These are phyloP conservation scores for Oryza nivara DNA, from an alignment of 176 grass and related monocot species.

Conservation along the genomic window DNA sequence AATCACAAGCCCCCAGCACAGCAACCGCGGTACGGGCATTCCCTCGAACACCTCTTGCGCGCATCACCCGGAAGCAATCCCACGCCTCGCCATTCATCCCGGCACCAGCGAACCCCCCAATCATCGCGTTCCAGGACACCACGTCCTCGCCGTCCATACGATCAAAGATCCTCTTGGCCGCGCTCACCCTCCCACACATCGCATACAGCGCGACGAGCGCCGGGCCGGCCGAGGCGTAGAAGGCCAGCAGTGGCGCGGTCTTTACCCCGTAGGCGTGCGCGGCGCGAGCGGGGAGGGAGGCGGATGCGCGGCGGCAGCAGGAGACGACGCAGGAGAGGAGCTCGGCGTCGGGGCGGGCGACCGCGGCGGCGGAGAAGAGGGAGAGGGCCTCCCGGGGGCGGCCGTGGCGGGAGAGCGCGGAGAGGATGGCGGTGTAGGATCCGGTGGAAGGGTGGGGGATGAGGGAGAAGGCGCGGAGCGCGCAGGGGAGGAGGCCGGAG, in stretches of 20 bases:
- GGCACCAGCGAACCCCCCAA: constrained; percentile 39
- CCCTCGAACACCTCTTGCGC: constrained; percentile 43
- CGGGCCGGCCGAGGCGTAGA: constrained; percentile 69
- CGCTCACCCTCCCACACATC: constrained; percentile 33
- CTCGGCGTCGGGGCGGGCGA: constrained; percentile 56
- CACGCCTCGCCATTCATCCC: constrained; percentile 43
- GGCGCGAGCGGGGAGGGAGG: constrained; percentile 38
- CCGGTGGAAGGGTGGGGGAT: constrained; percentile 42
- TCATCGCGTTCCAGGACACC: constrained; percentile 77
- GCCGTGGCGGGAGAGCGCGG: constrained; percentile 61
- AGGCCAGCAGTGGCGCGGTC: constrained; percentile 14
- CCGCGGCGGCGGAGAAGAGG: constrained; percentile 54
- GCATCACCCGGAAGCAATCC: constrained; percentile 60
- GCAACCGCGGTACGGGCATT: constrained; percentile 53
- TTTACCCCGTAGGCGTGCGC: constrained; percentile 64
- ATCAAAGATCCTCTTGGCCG: constrained; percentile 44
- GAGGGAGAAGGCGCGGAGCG: constrained; percentile 55
- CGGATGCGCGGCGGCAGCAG: constrained; percentile 54
- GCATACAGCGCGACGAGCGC: constrained; percentile 70
- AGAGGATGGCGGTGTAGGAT: constrained; percentile 69
- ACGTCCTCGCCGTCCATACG: constrained; percentile 54
- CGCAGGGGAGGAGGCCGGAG: constrained; percentile 24
- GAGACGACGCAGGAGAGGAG: constrained; percentile 67
- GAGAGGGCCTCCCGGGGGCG: constrained; percentile 45
- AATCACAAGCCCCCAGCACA: constrained; percentile 52